Percentiles rank a stretch among this genome's conserved stretches.
These are phyloP conservation scores for Yamadazyma insecticola DNA, from an alignment of 805 yeast genomes.

Conservation along the genomic window DNA sequence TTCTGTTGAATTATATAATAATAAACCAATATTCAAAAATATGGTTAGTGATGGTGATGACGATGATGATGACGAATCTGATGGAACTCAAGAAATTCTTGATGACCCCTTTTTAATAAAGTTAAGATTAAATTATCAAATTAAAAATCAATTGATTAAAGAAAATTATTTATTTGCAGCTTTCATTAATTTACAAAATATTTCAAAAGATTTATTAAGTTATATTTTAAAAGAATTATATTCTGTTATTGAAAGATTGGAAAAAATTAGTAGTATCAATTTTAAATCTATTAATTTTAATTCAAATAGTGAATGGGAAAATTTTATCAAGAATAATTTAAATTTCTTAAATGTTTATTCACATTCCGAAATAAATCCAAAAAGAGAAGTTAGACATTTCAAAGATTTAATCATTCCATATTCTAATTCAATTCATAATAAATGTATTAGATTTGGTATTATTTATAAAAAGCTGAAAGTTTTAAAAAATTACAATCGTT, in stretches of 20 bases:
- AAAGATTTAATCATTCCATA: constrained; percentile 33
- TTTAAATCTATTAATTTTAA: constrained; percentile 22
- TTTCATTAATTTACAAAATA: constrained; percentile 37
- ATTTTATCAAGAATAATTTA: constrained; percentile 32
- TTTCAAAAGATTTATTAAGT: constrained; percentile 32
- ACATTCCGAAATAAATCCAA: constrained; percentile 42
- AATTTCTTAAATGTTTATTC: constrained; percentile 53
- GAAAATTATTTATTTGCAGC: constrained; percentile 41
- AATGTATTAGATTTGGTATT: constrained; percentile 35
- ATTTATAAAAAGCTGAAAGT: constrained; percentile 38
- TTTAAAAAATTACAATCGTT: constrained; percentile 34
- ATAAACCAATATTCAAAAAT: constrained; percentile 17
- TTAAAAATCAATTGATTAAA: constrained; percentile 36
- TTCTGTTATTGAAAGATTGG: constrained; percentile 28
- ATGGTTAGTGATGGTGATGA: constrained; percentile 12
- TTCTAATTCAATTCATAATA: constrained; percentile 33
- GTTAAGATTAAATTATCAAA: constrained; percentile 34
- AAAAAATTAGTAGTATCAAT: constrained; percentile 19
- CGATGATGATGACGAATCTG: constrained; percentile 21
- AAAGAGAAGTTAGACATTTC: constrained; percentile 40
- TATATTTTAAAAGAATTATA: constrained; percentile 35
- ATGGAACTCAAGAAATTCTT: constrained; percentile 16
- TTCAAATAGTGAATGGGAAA: constrained; percentile 33
- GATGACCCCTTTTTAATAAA: constrained; percentile 41
- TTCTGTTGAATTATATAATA: constrained; percentile 32